Percentiles rank a stretch among this genome's conserved stretches.
Evolutionary conservation across 192 early-diverging fungal genomes (phyloP).

Genomic region (Coemansia sp.): DNA sequence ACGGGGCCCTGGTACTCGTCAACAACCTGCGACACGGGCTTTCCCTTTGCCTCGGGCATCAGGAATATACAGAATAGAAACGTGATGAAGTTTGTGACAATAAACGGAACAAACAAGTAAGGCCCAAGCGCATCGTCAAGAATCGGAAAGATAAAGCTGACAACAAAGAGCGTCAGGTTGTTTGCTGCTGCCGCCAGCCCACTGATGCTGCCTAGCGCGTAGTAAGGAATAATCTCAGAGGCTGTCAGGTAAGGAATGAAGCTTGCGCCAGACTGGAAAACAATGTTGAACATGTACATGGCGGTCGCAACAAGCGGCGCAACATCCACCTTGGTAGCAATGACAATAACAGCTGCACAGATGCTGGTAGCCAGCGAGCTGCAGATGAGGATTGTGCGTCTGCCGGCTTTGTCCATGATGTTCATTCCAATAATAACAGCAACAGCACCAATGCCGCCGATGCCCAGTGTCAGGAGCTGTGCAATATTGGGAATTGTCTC

Average conservation of each 20-base stretch:
- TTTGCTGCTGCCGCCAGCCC: constrained; percentile 66
- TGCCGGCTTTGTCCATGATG: constrained; percentile 74
- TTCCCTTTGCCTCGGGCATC: constrained; percentile 73
- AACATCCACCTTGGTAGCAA: constrained; percentile 63
- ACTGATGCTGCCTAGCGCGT: constrained; percentile 64
- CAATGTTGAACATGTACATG: constrained; percentile 70
- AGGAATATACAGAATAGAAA: constrained; percentile 48
- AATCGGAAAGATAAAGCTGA: constrained; percentile 63
- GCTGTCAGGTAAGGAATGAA: constrained; percentile 81
- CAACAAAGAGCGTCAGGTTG: constrained; percentile 65
- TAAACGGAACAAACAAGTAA: constrained; percentile 70
- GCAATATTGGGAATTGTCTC: constrained; percentile 60
- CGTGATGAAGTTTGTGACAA: constrained; percentile 47
- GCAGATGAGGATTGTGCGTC: constrained; percentile 64
- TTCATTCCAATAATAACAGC: constrained; percentile 72
- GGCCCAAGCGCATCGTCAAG: constrained; percentile 56
- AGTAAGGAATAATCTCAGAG: constrained; percentile 71
- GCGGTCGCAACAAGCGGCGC: constrained; percentile 60
- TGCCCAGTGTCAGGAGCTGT: constrained; percentile 73
- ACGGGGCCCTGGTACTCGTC: constrained; percentile 46
- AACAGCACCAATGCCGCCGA: constrained; percentile 72
- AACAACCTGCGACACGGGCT: constrained; percentile 40
- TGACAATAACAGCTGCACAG: constrained; percentile 57
- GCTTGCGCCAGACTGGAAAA: constrained; percentile 82
- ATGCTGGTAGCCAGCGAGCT: constrained; percentile 64